Evolutionary conservation across 129 eudicot genomes (phyloP).

Genomic region (Helianthus tuberosus): DNA sequence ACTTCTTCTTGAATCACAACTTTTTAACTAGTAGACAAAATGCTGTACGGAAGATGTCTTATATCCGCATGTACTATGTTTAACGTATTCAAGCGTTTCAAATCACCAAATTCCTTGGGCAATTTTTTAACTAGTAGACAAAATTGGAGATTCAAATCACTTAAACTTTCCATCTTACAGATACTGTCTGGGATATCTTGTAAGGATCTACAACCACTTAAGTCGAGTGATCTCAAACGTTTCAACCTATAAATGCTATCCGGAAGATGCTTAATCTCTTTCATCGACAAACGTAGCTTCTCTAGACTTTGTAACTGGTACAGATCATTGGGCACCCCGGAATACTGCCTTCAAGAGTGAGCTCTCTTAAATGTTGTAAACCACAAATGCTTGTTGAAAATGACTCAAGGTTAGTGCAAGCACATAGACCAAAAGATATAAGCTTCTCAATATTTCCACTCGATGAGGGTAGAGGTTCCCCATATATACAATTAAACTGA

Average conservation of each 20-base stretch:
- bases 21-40: too few relatives aligned
- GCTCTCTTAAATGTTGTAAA: constrained; percentile 12
- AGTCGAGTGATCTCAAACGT: not conserved
- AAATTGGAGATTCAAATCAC: too few relatives aligned
- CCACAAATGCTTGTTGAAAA: constrained; percentile 14
- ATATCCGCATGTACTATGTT: too few relatives aligned
- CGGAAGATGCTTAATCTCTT: not conserved
- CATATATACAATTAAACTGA: not conserved
- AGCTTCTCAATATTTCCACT: constrained; percentile 26
- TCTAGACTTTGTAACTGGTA: not conserved
- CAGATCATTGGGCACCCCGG: constrained; percentile 11
- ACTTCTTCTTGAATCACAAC: too few relatives aligned
- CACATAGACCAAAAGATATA: constrained; percentile 15
- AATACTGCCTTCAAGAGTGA: constrained; percentile 9
- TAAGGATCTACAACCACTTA: not conserved
- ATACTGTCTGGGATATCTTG: not conserved
- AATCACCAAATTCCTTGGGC: too few relatives aligned
- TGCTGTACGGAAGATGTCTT: too few relatives aligned
- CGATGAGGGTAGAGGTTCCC: not conserved
- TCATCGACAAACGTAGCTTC: not conserved
- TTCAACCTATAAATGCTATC: not conserved
- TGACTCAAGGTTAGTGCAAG: constrained; percentile 8
- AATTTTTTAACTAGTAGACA: too few relatives aligned
- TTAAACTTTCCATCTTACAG: not conserved
- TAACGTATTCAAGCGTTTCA: too few relatives aligned